Base-by-base conservation (phyloP, 202 grass and related monocot species). In the Zizania palustris region DNA sequence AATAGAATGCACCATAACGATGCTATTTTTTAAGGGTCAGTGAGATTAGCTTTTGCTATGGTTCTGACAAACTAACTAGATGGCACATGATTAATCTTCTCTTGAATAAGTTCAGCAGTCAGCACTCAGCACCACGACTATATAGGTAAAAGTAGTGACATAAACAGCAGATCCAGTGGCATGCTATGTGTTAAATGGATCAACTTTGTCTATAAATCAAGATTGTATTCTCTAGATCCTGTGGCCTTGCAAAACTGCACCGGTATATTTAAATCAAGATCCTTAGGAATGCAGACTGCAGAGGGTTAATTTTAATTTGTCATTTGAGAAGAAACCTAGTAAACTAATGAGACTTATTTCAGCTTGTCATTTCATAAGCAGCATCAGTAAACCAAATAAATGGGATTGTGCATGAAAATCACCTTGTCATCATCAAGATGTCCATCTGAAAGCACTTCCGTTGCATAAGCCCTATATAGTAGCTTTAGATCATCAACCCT, bases 401-500 rank as follows among this genome's bases (percentile, higher is more conserved):
- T 72, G 48, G 56, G 34, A 69, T 41, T 39, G 67, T 71, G 50
- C 5, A 48, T 71, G 5, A 9, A 9, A 82, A 85, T 82, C 56
- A 99, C 92, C 91, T 92, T 99, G 42, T 83, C 82, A 51, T 83
- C 75, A 57, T 99, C 83, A 69, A 99, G 72, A 56, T 51, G 72
- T 54, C 91, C 91, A 73, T 92, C 82, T 57, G 87, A 83, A 83
- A 96, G 87, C 73, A 89, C 63, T 84, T 96, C 96, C 51, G 84
- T 57, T 44, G 83, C 83, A 80, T 96, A 99, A 45, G 78, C 72
- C 71, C 84, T 91, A 78, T 89, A 99, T 68, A 99, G 80, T 63
- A 91, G 71, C 65, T 96, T 96, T 59, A 93, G 76, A 83, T 99
- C 89, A 61, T 82, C 82, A 41, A 85, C 77, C 74, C 87, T 92